phyloP scores from a whole-genome alignment of 2,329 filamentous ascomycete species.

The Penicillium digitatum region DNA sequence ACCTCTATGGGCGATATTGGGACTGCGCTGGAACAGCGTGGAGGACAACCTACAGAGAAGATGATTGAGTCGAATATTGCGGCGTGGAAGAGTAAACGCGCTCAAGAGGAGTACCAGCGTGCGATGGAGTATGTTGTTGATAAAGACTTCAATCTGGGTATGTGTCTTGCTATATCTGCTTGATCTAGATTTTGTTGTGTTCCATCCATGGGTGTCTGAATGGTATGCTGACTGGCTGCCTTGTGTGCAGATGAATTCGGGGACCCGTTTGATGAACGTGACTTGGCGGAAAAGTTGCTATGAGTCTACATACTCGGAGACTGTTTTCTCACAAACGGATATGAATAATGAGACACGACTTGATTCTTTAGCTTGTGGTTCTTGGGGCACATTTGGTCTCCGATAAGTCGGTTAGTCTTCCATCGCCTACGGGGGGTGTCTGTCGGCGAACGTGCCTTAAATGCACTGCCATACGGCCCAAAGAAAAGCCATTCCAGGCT shows the following conservation, averaged over 20 bases:
- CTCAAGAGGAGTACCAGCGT: constrained; percentile 53
- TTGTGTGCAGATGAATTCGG: constrained; percentile 41
- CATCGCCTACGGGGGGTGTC: neutral
- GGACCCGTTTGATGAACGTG: constrained; percentile 45
- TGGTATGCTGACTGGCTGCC: neutral
- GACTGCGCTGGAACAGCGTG: constrained; percentile 5
- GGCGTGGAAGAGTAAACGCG: constrained; percentile 55
- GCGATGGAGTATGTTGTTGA: constrained; percentile 51
- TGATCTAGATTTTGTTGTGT: neutral
- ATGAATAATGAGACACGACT: constrained; percentile 30
- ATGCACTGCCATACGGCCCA: neutral
- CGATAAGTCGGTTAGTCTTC: neutral
- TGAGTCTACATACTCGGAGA: constrained; percentile 5
- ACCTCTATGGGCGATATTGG: constrained; percentile 2
- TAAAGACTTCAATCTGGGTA: constrained; percentile 49
- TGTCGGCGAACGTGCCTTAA: neutral
- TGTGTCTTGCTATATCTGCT: constrained; percentile 16
- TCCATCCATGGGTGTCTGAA: neutral
- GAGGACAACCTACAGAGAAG: constrained; percentile 8
- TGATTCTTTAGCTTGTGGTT: neutral
- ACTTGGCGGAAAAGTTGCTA: constrained; percentile 30
- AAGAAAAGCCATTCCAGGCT: too few relatives aligned
- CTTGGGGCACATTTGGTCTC: neutral
- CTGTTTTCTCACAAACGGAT: constrained; percentile 9
- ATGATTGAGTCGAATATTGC: constrained; percentile 47